Evolutionary conservation across 805 yeast species (phyloP).

Genomic region (Hemisphaericaspora nanyangensis): DNA sequence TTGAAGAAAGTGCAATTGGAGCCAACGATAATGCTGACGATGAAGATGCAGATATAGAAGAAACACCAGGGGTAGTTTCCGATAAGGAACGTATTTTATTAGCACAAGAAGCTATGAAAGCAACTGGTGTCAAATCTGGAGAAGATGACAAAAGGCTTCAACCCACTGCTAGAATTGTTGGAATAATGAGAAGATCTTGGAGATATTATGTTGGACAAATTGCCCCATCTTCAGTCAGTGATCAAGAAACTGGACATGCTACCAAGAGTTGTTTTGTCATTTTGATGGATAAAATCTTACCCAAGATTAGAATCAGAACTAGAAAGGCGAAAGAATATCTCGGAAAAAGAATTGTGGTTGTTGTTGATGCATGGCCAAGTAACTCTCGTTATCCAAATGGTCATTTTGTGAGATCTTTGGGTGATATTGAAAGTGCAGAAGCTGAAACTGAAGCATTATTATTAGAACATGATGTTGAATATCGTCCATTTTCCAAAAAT

Average conservation of each 20-base stretch:
- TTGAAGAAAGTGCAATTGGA: conserved; percentile 69
- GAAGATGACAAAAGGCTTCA: conserved; percentile 48
- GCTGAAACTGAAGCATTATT: conserved; percentile 96
- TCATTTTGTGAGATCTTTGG: conserved; percentile 86
- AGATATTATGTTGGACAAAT: conserved; percentile 93
- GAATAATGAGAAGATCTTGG: conserved; percentile 88
- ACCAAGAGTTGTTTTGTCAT: conserved; percentile 77
- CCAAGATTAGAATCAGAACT: conserved; percentile 82
- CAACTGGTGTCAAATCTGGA: conserved; percentile 36
- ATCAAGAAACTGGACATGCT: conserved; percentile 56
- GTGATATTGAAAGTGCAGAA: conserved; percentile 84
- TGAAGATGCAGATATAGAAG: conserved; percentile 27
- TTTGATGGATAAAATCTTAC: conserved; percentile 85
- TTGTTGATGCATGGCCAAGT: conserved; percentile 90
- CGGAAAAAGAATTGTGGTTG: conserved; percentile 89
- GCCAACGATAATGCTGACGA: conserved; percentile 58
- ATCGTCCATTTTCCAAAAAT: conserved; percentile 88
- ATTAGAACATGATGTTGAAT: conserved; percentile 94
- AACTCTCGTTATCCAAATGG: conserved; percentile 87
- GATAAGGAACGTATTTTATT: conserved; percentile 70
- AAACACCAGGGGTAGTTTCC: conserved; percentile 41
- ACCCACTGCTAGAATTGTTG: conserved; percentile 94
- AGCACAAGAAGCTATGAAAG: conserved; percentile 70
- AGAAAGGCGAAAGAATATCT: conserved; percentile 76
- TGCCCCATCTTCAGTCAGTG: conserved; percentile 65